These are phyloP conservation scores for Candida nonsorbophila DNA, from an alignment of 805 yeast species.

Conservation along the genomic window DNA sequence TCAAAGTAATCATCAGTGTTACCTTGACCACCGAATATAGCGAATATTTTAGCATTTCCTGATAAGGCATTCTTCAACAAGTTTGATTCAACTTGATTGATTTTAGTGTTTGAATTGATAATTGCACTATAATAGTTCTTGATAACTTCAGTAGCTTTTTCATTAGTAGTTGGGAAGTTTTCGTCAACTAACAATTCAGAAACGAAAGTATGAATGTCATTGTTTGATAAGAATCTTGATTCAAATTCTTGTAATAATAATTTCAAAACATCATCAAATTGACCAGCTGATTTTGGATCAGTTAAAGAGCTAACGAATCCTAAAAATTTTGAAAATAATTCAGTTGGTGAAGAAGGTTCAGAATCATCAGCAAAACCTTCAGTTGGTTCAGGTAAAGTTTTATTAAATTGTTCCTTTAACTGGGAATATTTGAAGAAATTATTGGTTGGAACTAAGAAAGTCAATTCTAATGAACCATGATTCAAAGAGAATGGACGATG, in stretches of 20 bases:
- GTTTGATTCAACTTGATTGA: constrained; percentile 27
- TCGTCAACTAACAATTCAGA: constrained; percentile 54
- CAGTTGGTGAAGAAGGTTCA: constrained; percentile 84
- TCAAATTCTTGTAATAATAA: constrained; percentile 80
- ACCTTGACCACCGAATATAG: constrained; percentile 99
- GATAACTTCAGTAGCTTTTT: constrained; percentile 69
- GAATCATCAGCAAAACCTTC: constrained; percentile 82
- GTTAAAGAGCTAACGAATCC: constrained; percentile 53
- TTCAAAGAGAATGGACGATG: constrained; percentile 74
- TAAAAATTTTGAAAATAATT: constrained; percentile 76
- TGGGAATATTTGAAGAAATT: constrained; percentile 78
- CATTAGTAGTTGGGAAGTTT: constrained; percentile 57
- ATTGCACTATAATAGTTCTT: constrained; percentile 62
- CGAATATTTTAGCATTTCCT: constrained; percentile 57
- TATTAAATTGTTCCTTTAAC: constrained; percentile 78
- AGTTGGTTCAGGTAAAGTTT: constrained; percentile 71
- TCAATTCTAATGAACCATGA: constrained; percentile 86
- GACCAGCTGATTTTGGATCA: constrained; percentile 42
- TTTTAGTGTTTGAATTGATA: constrained; percentile 19
- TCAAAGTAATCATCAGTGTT: constrained; percentile 96
- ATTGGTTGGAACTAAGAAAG: constrained; percentile 79
- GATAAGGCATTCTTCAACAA: constrained; percentile 60
- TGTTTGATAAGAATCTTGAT: constrained; percentile 52
- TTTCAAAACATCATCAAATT: constrained; percentile 64
- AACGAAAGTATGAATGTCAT: constrained; percentile 86